Conservation (phyloP, 2,329 filamentous ascomycete genomes). For the Paecilomyces fulvus region DNA sequence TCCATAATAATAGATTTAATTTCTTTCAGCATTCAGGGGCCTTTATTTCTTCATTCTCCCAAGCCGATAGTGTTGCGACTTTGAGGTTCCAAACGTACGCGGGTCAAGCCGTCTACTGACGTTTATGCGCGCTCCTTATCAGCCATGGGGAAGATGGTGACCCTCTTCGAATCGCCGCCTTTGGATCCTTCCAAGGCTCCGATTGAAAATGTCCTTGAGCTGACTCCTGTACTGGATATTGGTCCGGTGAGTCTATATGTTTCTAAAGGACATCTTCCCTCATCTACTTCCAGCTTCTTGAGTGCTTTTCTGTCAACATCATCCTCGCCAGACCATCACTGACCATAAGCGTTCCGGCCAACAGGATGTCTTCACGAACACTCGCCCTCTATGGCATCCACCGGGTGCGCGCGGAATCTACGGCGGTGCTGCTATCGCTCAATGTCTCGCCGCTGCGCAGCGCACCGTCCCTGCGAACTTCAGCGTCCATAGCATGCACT, state of each 20-base stretch:
- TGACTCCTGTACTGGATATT: constrained; percentile 60
- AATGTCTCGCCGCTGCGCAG: constrained; percentile 80
- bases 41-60: background rate
- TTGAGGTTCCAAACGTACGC: background rate
- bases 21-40: background rate
- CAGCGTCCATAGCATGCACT: constrained; percentile 91
- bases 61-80: background rate
- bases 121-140: background rate
- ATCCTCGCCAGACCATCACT: background rate
- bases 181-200: constrained; percentile 62
- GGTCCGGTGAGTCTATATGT: constrained; percentile 47
- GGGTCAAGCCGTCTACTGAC: background rate
- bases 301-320: too few relatives aligned
- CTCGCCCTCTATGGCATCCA: constrained; percentile 83
- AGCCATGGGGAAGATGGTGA: constrained; percentile 35
- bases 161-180: constrained; percentile 67
- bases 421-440: constrained; percentile 86
- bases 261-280: background rate
- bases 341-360: background rate
- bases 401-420: constrained; percentile 88
- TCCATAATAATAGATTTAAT: background rate
- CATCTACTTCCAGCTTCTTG: background rate
- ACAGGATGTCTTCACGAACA: constrained; percentile 90
- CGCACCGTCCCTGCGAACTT: constrained; percentile 74
- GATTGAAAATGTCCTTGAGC: constrained; percentile 82